phyloP scores from a whole-genome alignment of 176 grass and related monocot species.

The Thalia dealbata region DNA sequence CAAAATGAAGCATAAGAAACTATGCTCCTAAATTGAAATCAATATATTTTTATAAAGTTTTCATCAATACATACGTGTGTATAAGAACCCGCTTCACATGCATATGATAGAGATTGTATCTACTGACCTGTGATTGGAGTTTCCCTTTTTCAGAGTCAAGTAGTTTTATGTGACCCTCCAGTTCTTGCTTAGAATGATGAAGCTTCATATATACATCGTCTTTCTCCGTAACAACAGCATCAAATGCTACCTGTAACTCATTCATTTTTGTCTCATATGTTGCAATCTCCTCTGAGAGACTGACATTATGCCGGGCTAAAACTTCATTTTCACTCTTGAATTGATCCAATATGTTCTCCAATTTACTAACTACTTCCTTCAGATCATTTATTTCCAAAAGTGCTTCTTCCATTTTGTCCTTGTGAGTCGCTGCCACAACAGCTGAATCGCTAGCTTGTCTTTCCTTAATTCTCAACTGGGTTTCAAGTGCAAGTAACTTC shows the following conservation, averaged over 20 bases:
- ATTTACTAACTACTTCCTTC: constrained; percentile 35
- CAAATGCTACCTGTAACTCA: constrained; percentile 45
- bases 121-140: constrained; percentile 58
- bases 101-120: neutral
- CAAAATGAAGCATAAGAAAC: constrained; percentile 15
- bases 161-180: constrained; percentile 43
- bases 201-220: constrained; percentile 34
- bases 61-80: neutral
- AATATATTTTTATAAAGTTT: neutral
- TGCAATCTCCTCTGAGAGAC: constrained; percentile 46
- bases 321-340: constrained; percentile 44
- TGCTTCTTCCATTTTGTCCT: constrained; percentile 22
- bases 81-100: neutral
- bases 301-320: constrained; percentile 35
- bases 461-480: constrained; percentile 23
- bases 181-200: constrained; percentile 35
- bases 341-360: constrained; percentile 33
- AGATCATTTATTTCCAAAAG: constrained; percentile 6
- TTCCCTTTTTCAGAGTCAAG: constrained; percentile 32
- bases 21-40: neutral
- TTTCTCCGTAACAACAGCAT: constrained; percentile 47
- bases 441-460: constrained; percentile 38
- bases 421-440: constrained; percentile 20
- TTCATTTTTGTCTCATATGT: constrained; percentile 52
- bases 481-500: constrained; percentile 33